phyloP scores from a whole-genome alignment of 768 basidiomycete genomes.

The Stropharia rugosoannulata region DNA sequence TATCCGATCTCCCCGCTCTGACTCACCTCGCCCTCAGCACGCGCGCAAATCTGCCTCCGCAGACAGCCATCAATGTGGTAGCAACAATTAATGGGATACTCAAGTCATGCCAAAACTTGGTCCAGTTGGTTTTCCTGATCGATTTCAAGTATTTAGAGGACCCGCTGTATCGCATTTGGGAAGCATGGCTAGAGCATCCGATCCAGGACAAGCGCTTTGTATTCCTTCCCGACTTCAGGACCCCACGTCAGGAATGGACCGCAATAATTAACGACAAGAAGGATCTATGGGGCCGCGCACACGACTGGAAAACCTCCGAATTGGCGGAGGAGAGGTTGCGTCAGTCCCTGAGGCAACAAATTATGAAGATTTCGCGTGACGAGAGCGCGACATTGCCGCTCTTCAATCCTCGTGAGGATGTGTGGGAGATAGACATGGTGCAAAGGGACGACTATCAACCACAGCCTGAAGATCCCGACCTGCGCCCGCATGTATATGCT shows the following conservation, averaged over 20 bases:
- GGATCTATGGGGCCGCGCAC: constrained; percentile 20
- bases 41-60: constrained; percentile 20
- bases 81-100: constrained; percentile 17
- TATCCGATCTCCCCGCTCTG: constrained; percentile 29
- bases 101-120: constrained; percentile 12
- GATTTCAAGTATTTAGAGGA: constrained; percentile 1
- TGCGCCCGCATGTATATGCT: constrained; percentile 8
- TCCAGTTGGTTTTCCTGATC: constrained; percentile 19
- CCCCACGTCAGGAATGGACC: constrained; percentile 22
- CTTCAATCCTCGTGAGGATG: constrained; percentile 10
- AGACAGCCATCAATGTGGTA: constrained; percentile 15
- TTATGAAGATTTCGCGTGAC: not conserved
- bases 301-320: constrained; percentile 11
- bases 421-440: constrained; percentile 27
- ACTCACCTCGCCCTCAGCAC: constrained; percentile 34
- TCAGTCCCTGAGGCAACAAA: not conserved
- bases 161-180: constrained; percentile 13
- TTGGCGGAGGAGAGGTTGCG: not conserved
- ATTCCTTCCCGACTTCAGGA: constrained; percentile 20
- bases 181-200: constrained; percentile 9
- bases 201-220: constrained; percentile 21
- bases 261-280: constrained; percentile 12
- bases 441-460: constrained; percentile 19
- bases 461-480: constrained; percentile 16
- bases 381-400: not conserved